Evolutionary conservation across 345 rosid species (phyloP), one percentile per base, ranked within the genome.

Genomic region (Populus deltoides): DNA sequence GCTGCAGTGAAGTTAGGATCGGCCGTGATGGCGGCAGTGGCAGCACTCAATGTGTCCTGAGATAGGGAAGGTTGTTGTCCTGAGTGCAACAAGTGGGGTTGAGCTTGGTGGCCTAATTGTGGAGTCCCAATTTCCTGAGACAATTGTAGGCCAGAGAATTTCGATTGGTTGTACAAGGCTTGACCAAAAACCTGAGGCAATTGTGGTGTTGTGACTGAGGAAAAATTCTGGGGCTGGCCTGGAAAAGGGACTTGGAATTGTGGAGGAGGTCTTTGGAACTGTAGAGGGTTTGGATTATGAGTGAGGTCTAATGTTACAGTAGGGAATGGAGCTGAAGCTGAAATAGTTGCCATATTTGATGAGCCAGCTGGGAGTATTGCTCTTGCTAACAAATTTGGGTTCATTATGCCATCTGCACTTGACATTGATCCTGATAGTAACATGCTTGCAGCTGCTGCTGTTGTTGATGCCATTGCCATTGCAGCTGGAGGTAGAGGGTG

Each of bases 291-390:
- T 7, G 94, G 91, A 27, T 87, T 36, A 47, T 93, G 91, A 0
- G 99, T 96, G 31, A 96, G 97, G 92, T 96, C 99, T 74, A 96
- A 77, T 43, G 99, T 96, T 72, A 96, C 91, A 0, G 99, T 93
- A 0, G 99, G 99, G 78, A 96, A 96, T 12, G 98, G 98, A 0
- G 98, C 98, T 0, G 99, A 96, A 66, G 98, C 99, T 76, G 98
- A 96, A 82, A 96, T 92, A 0, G 99, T 93, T 1, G 98, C 99
- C 98, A 93, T 81, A 79, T 87, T 91, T 72, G 99, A 85, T 5
- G 98, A 92, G 81, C 92, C 86, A 51, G 25, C 62, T 8, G 99
- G 99, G 49, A 92, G 92, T 59, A 92, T 90, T 10, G 98, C 95
- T 78, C 97, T 88, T 2, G 98, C 97, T 51, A 93, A 84, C 75